These are phyloP conservation scores for Chalciporus piperatus DNA, from an alignment of 768 basidiomycete genomes.

Conservation along the genomic window DNA sequence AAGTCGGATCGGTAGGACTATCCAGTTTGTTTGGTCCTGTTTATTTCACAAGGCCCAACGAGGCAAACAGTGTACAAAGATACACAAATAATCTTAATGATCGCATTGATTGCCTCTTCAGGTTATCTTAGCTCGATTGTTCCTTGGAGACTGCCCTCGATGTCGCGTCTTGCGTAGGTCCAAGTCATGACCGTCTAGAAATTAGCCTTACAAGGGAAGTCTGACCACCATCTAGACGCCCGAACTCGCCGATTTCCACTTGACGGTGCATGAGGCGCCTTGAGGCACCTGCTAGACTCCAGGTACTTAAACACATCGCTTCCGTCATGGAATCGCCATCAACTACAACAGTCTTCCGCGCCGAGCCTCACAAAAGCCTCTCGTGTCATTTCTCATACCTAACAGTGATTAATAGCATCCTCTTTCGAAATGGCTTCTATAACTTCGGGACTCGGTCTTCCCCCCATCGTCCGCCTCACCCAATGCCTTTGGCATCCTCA, in stretches of 20 bases:
- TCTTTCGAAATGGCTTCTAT: conserved; percentile 27
- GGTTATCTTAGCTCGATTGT: conserved; percentile 5
- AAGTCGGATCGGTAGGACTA: not conserved
- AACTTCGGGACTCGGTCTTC: conserved; percentile 23
- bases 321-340: not conserved
- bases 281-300: not conserved
- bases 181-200: conserved; percentile 4
- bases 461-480: conserved; percentile 29
- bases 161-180: not conserved
- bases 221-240: not conserved
- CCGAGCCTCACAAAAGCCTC: not conserved
- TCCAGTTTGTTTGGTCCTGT: conserved; percentile 13
- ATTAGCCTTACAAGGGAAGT: not conserved
- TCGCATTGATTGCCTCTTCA: conserved; percentile 3
- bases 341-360: conserved; percentile 3
- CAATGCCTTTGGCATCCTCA: conserved; percentile 37
- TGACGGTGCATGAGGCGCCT: not conserved
- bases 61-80: conserved; percentile 7
- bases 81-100: conserved; percentile 15
- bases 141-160: conserved; percentile 3
- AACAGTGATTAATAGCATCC: too few species aligned
- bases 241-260: conserved; percentile 1
- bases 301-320: conserved; percentile 9
- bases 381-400: not conserved
- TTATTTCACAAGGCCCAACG: conserved; percentile 15